Percentiles rank a stretch among this genome's conserved stretches.
Conservation (phyloP, 129 eudicot species). For the Scalesia atractyloides region DNA sequence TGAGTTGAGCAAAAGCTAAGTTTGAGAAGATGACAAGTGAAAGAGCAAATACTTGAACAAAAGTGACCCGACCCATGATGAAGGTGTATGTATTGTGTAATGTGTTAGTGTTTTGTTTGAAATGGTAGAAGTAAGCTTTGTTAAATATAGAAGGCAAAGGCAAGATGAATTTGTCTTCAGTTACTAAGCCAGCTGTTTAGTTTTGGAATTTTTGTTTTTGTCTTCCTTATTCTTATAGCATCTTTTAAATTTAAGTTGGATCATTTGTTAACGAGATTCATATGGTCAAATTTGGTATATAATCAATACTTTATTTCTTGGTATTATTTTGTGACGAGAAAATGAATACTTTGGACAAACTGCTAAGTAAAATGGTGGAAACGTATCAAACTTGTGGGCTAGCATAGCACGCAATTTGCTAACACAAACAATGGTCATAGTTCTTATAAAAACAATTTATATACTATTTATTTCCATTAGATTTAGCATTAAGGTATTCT, state of each 20-base stretch:
- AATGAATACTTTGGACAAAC: background rate
- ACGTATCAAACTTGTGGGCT: conserved; percentile 26
- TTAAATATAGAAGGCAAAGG: conserved; percentile 29
- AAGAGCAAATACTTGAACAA: conserved; percentile 28
- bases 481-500: too few species aligned
- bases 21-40: conserved; percentile 35
- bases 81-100: background rate
- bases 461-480: too few species aligned
- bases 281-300: conserved; percentile 22
- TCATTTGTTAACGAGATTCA: background rate
- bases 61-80: conserved; percentile 43
- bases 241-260: background rate
- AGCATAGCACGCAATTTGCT: conserved; percentile 12
- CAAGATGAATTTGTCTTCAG: conserved; percentile 29
- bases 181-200: conserved; percentile 41
- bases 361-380: conserved; percentile 3
- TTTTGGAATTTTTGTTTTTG: conserved; percentile 25
- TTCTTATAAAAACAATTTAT: too few species aligned
- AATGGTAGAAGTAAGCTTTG: conserved; percentile 15
- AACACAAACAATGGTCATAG: background rate
- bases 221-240: background rate
- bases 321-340: background rate
- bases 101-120: conserved; percentile 7
- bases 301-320: background rate
- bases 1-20: conserved; percentile 50